Base-by-base conservation (phyloP, 345 rosid species). In the Hypericum perforatum region DNA sequence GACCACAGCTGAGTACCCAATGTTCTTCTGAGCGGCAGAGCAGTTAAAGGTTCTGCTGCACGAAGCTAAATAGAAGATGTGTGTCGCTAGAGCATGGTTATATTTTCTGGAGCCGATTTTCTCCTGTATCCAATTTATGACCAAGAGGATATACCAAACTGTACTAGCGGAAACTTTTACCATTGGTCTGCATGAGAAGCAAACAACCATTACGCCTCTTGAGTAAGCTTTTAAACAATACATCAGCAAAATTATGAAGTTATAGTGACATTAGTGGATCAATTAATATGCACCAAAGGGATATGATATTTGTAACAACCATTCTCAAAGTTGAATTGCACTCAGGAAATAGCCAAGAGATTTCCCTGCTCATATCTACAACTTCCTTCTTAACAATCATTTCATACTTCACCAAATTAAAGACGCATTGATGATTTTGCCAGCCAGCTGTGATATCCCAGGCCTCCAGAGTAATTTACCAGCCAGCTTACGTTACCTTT, bases 31-130 rank as follows among this genome's bases (percentile, higher is more conserved):
- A 48, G 98, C 95, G 47, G 88, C 86, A 72, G 63, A 69, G 79
- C 92, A 79, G 66, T 81, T 82, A 64, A 87, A 85, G 63, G 95
- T 85, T 72, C 95, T 79, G 41, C 76, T 79, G 48, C 77, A 70
- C 36, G 85, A 75, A 71, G 92, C 87, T 67, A 82, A 43, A 53
- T 74, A 76, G 63, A 81, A 51, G 62, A 78, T 78, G 50, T 54
- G 66, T 52, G 81, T 71, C 62, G 85, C 71, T 44, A 71, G 45
- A 45, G 67, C 65, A 65, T 66, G 71, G 51, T 60, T 74, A 56
- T 65, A 62, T 51, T 52, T 70, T 57, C 37, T 55, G 49, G 66
- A 61, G 29, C 69, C 78, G 62, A 75, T 65, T 60, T 76, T 77
- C 44, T 79, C 82, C 43, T 63, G 57, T 16, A 65, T 68, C 87